Base-by-base conservation (phyloP, 139 green algal species). In the Coelastrella sp. region DNA sequence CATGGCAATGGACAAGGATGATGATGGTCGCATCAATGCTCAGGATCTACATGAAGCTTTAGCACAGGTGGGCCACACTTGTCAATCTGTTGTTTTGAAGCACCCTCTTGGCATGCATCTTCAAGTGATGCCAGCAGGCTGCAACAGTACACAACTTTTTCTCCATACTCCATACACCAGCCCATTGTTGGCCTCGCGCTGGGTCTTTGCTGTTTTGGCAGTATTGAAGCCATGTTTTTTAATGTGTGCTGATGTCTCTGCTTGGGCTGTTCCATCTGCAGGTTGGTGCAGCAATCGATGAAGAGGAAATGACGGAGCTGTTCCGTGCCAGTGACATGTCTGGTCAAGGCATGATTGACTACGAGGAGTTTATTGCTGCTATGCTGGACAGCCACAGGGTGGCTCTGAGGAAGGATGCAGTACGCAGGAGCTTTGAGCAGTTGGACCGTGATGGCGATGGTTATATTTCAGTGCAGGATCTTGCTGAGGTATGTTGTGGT, bases 341-440 rank as follows among this genome's bases (percentile, higher is more conserved):
- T 60, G 92, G 93, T 85, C 95, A 89, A 14, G 93, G 94, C 23
- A 90, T 95, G 91, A 95, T 96, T 61, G 94, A 95, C 66, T 96
- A 96, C 73, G 94, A 96, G 91, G 93, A 95, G 92, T 96, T 96
- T 88, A 95, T 96, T 11, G 94, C 94, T 4, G 92, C 92, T 54
- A 95, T 95, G 93, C 91, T 96, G 7, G 92, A 95, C 88, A 90
- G 66, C 54, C 91, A 92, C 56, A 85, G 92, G 0, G 92, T 96
- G 57, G 92, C 92, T 0, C 79, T 91, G 17, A 75, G 92, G 19
- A 91, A 91, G 58, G 92, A 94, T 23, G 94, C 92, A 19, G 88
- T 96, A 87, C 88, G 91, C 20, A 88, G 88, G 66, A 92, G 90
- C 59, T 94, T 92, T 59, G 91, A 93, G 80, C 75, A 89, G 77